Evolutionary conservation across 306 rosid species (phyloP), one percentile per base, ranked within the genome.

Genomic region (Macrotyloma uniflorum): DNA sequence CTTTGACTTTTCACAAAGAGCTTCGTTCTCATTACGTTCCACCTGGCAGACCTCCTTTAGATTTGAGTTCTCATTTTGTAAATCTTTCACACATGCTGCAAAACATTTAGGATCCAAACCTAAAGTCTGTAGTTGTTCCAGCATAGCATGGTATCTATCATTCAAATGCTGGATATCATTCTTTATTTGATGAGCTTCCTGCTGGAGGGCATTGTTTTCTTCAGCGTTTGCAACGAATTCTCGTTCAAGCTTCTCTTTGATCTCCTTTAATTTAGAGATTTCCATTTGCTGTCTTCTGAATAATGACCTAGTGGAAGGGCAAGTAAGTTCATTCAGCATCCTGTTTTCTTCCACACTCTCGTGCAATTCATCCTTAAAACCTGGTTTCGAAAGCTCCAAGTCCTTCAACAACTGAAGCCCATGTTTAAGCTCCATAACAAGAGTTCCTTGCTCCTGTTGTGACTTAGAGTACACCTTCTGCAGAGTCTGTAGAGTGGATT

Each of bases 361-460:
- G 75, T 82, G 86, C 65, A 91, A 72, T 70, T 90, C 91, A 72
- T 91, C 92, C 82, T 89, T 90, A 74, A 82, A 78, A 54, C 82
- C 90, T 26, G 85, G 86, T 77, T 89, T 92, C 83, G 91, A 74
- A 73, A 77, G 76, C 75, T 88, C 97, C 64, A 91, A 63, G 65
- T 90, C 88, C 76, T 87, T 94, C 89, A 94, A 77, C 85, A 86
- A 83, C 83, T 78, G 92, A 82, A 92, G 89, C 77, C 97, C 95
- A 38, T 77, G 74, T 77, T 92, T 88, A 54, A 94, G 93, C 88
- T 94, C 98, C 83, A 79, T 49, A 13, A 93, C 87, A 74, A 94
- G 89, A 72, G 84, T 86, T 83, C 74, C 90, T 84, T 94, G 98
- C 72, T 92, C 97, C 85, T 90, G 90, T 83, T 91, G 97, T 63